Base-by-base conservation (phyloP, 805 yeast species). In the Nematodospora valgi region DNA sequence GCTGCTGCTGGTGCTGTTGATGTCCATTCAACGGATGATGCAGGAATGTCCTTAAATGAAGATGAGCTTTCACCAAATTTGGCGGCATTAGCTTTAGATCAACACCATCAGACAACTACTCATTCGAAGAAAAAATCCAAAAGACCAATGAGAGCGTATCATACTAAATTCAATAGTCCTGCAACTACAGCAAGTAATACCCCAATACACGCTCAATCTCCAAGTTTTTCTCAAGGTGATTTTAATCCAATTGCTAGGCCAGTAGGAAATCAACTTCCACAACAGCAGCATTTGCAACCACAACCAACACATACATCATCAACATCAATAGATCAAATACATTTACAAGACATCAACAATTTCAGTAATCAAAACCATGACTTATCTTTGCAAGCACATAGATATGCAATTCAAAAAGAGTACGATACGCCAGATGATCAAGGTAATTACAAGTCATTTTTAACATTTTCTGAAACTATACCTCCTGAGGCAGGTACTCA, bases 401-500 rank as follows among this genome's bases (percentile, higher is more conserved):
- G 68, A 32, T 47, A 47, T 32, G 19, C 23, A 11, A 48, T 46
- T 17, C 64, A 58, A 37, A 29, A 24, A 16, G 58, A 54, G 22
- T 61, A 49, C 37, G 43, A 43, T 35, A 38, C 52, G 1, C 47
- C 54, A 1, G 26, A 40, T n/a, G 65, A 58, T 32, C 48, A 59
- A 16, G 58, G 62, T 35, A 59, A 60, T 41, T 44, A 62, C 44
- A 58, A 57, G 29, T 56, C 75, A 1, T 89, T 86, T 58, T 70
- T 72, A 32, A 83, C 96, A 1, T 79, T 85, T 48, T 78, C 80
- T 52, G 78, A 86, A 51, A 81, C 86, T 1, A 71, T 77, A 8
- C 95, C 98, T 4, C 98, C 98, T 3, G 66, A 78, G 10, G 81
- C 95, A 0, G 85, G 91, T 0, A 76, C 86, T 1, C 80, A 77